Base-by-base conservation (phyloP, 345 rosid genomes). In the Eucalyptus cloeziana region DNA sequence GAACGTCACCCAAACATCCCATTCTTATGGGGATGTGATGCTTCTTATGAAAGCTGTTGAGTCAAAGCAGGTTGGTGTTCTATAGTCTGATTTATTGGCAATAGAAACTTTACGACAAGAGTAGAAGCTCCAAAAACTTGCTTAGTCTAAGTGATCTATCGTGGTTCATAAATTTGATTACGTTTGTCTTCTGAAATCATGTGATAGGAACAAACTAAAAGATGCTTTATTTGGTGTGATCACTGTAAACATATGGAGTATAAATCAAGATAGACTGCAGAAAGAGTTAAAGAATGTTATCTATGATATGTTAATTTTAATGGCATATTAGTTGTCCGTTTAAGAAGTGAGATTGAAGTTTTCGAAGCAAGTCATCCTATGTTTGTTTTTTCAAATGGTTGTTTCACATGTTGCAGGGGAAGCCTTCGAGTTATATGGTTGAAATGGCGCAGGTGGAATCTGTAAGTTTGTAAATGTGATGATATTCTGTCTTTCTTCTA, bases 391-490 rank as follows among this genome's bases (percentile, higher is more conserved):
- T 71, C 13, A 71, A 33, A 33, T 33, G 44, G 33, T 71, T 22
- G 25, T 76, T 76, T 37, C 83, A 37, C 83, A 37, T 76, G 83
- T 37, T 94, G 90, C 95, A 98, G 99, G 97, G 91, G 91, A 97
- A 95, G 16, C 94, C 97, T 69, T 94, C 97, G 54, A 94, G 49
- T 94, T 98, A 92, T 93, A 94, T 97, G 98, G 99, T 96, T 91
- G 99, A 98, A 93, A 98, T 97, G 99, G 98, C 99, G 5, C 93
- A 87, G 93, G 94, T 96, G 91, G 95, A 94, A 90, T 94, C 98
- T 11, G 99, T 98, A 92, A 93, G 97, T 94, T 87, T 85, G 79
- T 89, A 30, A 79, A 85, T 51, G 71, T 27, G 58, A 31, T 64
- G n/a, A 49, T 76, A n/a, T 52, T 89, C 43, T 50, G 22, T 50